These are phyloP conservation scores for Diaporthe aspalathi DNA, from an alignment of 2,329 filamentous ascomycete species.

Conservation along the genomic window DNA sequence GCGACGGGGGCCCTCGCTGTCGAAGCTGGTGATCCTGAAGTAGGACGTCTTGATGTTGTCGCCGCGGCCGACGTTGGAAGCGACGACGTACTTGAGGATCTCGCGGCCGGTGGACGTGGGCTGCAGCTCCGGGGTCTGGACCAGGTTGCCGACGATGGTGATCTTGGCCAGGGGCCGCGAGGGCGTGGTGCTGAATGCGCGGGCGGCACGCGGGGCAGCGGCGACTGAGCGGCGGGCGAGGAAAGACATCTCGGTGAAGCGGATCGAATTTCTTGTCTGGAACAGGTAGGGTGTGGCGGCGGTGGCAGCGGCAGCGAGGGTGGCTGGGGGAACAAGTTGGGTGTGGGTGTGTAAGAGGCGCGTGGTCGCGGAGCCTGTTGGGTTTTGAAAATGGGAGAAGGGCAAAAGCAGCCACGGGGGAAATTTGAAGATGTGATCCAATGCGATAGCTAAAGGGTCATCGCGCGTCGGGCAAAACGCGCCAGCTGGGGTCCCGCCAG, in stretches of 20 bases:
- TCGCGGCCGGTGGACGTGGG: slow-evolving; percentile 78
- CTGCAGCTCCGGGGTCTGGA: slow-evolving; percentile 79
- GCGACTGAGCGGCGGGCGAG: slow-evolving; percentile 44
- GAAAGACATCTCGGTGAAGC: slow-evolving; percentile 41
- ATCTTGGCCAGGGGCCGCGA: slow-evolving; percentile 79
- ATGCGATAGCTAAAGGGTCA: slow-evolving; percentile 20
- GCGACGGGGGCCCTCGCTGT: slow-evolving; percentile 72
- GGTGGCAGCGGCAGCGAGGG: not conserved
- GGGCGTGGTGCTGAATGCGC: slow-evolving; percentile 81
- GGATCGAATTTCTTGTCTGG: not conserved
- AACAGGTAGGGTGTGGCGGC: slow-evolving; percentile 42
- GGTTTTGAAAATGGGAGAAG: not conserved
- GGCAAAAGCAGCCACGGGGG: slow-evolving; percentile 23
- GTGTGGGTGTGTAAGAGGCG: not conserved
- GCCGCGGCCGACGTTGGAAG: slow-evolving; percentile 71
- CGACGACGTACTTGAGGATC: slow-evolving; percentile 81
- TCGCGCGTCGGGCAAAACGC: slow-evolving; percentile 11
- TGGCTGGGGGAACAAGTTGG: not conserved
- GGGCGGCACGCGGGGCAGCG: slow-evolving; percentile 57
- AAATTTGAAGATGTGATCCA: slow-evolving; percentile 26
- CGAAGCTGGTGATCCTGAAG: slow-evolving; percentile 84
- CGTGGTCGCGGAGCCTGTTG: not conserved
- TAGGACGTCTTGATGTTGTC: slow-evolving; percentile 85
- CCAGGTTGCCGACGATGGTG: slow-evolving; percentile 88
- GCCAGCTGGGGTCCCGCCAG: slow-evolving; percentile 12